A percentile compares a stretch with the other conserved stretches of the same genome.
phyloP scores from a whole-genome alignment of 2,329 filamentous ascomycete genomes.

The Fusarium vanettenii region DNA sequence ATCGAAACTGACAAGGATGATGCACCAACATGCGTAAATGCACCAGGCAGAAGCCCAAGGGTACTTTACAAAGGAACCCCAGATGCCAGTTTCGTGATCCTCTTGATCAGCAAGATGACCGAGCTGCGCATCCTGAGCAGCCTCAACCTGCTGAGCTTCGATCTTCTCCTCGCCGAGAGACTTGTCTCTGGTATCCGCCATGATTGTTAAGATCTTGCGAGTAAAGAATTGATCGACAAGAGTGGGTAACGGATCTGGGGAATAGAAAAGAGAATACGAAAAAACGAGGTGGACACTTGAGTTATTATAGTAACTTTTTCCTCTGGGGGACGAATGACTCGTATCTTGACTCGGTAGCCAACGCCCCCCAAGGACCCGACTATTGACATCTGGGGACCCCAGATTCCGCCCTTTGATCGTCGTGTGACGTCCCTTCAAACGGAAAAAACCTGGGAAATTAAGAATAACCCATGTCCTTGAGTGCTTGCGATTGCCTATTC shows the following conservation, averaged over 20 bases:
- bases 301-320: not conserved
- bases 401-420: not conserved
- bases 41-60: constrained; percentile 29
- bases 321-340: not conserved
- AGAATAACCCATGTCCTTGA: not conserved
- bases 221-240: not conserved
- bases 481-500: not conserved
- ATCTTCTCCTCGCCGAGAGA: not conserved
- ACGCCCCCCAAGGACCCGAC: not conserved
- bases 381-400: constrained; percentile 3
- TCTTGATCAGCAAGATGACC: constrained; percentile 22
- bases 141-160: constrained; percentile 11
- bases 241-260: not conserved
- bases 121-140: constrained; percentile 7
- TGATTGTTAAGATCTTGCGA: not conserved
- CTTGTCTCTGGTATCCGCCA: not conserved
- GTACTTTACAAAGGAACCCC: constrained; percentile 9
- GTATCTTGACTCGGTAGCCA: not conserved
- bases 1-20: constrained; percentile 34
- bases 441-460: not conserved
- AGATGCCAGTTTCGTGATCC: constrained; percentile 24
- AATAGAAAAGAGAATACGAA: not conserved
- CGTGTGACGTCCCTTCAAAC: not conserved
- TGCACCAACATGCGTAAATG: constrained; percentile 30
- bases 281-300: not conserved